These are phyloP conservation scores for Coprinopsis cinerea DNA, from an alignment of 768 basidiomycete genomes.

Conservation along the genomic window DNA sequence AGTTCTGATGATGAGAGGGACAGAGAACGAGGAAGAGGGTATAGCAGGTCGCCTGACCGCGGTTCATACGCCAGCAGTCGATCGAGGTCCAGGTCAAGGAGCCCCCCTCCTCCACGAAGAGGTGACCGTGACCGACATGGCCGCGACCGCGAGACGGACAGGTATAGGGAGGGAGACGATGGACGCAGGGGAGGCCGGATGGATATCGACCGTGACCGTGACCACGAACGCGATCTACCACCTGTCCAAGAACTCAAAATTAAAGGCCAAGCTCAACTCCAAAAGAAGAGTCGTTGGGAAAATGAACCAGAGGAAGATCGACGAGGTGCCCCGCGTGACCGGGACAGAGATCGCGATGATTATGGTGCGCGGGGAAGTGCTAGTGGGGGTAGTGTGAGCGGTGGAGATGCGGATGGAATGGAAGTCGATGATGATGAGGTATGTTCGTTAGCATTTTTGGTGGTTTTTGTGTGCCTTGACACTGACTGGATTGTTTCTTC, in stretches of 20 bases:
- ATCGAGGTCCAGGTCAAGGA: constrained; percentile 36
- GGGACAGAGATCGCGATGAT: too few species aligned
- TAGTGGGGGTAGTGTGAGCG: too few species aligned
- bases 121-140: constrained; percentile 10
- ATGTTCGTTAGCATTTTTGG: constrained; percentile 14
- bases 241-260: constrained; percentile 55
- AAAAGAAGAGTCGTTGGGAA: constrained; percentile 52
- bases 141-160: constrained; percentile 18
- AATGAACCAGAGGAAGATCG: too few species aligned
- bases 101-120: constrained; percentile 24
- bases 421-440: constrained; percentile 27
- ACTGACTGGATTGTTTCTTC: constrained; percentile 8
- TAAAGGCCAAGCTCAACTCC: constrained; percentile 61
- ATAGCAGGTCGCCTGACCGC: background rate
- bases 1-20: background rate
- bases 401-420: too few species aligned
- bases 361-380: too few species aligned
- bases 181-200: constrained; percentile 15
- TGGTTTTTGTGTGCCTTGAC: constrained; percentile 6
- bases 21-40: constrained; percentile 6
- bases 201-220: too few species aligned
- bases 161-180: constrained; percentile 26
- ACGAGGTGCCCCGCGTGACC: too few species aligned
- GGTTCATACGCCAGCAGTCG: constrained; percentile 21
- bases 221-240: too few species aligned